These are phyloP conservation scores for Kwoniella botswanensis DNA, from an alignment of 768 basidiomycete genomes.

Conservation along the genomic window DNA sequence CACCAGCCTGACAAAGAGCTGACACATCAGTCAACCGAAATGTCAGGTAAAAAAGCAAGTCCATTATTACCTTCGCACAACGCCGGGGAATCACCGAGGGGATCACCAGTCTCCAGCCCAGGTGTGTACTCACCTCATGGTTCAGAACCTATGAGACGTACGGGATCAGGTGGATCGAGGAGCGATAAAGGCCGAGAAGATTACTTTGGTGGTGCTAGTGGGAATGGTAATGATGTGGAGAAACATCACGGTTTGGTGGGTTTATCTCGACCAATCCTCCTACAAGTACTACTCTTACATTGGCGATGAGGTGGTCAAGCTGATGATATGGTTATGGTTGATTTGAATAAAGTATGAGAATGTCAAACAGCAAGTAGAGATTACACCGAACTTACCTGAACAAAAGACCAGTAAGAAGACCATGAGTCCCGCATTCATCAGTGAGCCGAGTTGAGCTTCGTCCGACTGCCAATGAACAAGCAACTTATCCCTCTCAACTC, in stretches of 20 bases:
- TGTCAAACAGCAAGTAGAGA: slow-evolving; percentile 23
- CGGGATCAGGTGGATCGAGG: slow-evolving; percentile 5
- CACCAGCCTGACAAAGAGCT: no score
- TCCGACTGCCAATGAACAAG: not conserved
- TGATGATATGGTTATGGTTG: not conserved
- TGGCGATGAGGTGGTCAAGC: not conserved
- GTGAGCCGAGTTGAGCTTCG: slow-evolving; percentile 25
- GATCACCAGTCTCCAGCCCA: slow-evolving; percentile 2
- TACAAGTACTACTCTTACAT: not conserved
- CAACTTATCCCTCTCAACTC: no score
- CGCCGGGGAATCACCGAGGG: not conserved
- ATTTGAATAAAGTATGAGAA: slow-evolving; percentile 1
- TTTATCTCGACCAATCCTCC: not conserved
- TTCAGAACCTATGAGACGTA: slow-evolving; percentile 14
- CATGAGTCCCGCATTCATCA: slow-evolving; percentile 40
- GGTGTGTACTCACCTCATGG: slow-evolving; percentile 1
- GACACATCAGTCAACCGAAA: not conserved
- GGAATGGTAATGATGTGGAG: slow-evolving; percentile 7
- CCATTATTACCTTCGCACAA: slow-evolving; percentile 18
- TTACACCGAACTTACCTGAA: slow-evolving; percentile 35
- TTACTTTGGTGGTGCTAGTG: slow-evolving; percentile 4
- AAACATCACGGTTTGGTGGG: slow-evolving; percentile 8
- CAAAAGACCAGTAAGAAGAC: slow-evolving; percentile 13
- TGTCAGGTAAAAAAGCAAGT: slow-evolving; percentile 12
- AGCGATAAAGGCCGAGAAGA: not conserved